Base-by-base conservation (phyloP, 768 basidiomycete species). In the Chlorophyllum brunneum region DNA sequence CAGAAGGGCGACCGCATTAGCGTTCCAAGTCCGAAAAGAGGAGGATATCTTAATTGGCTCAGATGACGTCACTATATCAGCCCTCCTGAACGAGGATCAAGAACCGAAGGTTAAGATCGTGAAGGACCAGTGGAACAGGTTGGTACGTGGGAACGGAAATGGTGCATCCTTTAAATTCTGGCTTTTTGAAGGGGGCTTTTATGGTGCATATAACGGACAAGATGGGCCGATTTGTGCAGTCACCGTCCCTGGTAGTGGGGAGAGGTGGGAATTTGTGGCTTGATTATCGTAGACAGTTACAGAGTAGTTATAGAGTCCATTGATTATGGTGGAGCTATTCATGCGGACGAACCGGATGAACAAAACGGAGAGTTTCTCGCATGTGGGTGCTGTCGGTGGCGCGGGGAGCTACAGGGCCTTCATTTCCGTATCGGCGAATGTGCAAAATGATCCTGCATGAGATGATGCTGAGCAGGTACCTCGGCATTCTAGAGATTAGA, bases 261-360 rank as follows among this genome's bases (percentile, higher is more conserved):
- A 48, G 22, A 34, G 46, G 13, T 48, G 46, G 46, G 46, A 48
- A 18, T 48, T 48, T 48, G 46, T 48, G 13, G 42, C 42, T 29
- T 43, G 15, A 26, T n/a, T 39, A 13, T 13, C 15, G 34, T 2
- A 15, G 34, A 31, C 8, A 13, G 30, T 13, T 8, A 4, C 15
- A 13, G 15, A 31, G 9, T 8, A 31, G 30, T 8, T 31, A 31
- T 31, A 31, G 30, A 31, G 30, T 9, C 30, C 9, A 9, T 31
- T 31, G 30, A 31, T 31, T 31, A 4, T 31, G 30, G 9, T 31
- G 8, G 30, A 31, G 30, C n/a, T n/a, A n/a, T n/a, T n/a, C n/a
- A n/a, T n/a, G n/a, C n/a, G n/a, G n/a, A n/a, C n/a, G n/a, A n/a
- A n/a, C n/a, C n/a, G n/a, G n/a, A n/a, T n/a, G n/a, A n/a, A n/a